Evolutionary conservation across 2,329 filamentous ascomycete genomes (phyloP).

Genomic region (Alternaria triticimaculans): DNA sequence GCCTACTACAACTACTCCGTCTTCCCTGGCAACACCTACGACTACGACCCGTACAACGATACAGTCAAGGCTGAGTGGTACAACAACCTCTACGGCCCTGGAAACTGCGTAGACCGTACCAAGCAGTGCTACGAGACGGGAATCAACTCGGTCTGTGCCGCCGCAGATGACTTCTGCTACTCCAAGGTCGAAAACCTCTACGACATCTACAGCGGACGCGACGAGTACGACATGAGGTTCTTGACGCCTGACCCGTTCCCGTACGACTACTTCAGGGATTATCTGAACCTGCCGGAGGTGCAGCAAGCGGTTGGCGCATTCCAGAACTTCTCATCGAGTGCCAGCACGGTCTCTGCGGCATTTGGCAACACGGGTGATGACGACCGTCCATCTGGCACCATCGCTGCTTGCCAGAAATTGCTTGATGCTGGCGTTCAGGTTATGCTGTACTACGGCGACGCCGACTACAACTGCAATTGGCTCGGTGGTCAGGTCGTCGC

Average conservation of each 20-base stretch:
- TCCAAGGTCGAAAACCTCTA: constrained; percentile 60
- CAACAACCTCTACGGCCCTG: constrained; percentile 66
- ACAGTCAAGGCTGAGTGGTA: constrained; percentile 60
- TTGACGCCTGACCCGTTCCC: constrained; percentile 65
- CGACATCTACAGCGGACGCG: constrained; percentile 59
- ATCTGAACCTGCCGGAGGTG: constrained; percentile 63
- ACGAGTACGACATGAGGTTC: constrained; percentile 68
- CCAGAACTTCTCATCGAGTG: constrained; percentile 62
- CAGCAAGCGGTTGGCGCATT: constrained; percentile 66
- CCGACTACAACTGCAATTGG: constrained; percentile 58
- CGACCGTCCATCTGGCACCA: constrained; percentile 52
- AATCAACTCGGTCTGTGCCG: constrained; percentile 58
- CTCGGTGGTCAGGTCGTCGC: constrained; percentile 54
- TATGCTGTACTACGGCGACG: constrained; percentile 56
- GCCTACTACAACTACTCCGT: constrained; percentile 66
- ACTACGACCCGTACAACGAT: constrained; percentile 60
- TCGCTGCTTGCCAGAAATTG: constrained; percentile 51
- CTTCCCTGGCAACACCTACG: constrained; percentile 64
- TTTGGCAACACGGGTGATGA: constrained; percentile 60
- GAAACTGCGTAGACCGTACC: constrained; percentile 67
- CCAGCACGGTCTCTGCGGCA: constrained; percentile 52
- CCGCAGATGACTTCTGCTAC: constrained; percentile 64
- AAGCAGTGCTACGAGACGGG: constrained; percentile 62
- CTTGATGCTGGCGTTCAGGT: constrained; percentile 52
- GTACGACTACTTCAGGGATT: constrained; percentile 61